phyloP scores from a whole-genome alignment of 768 basidiomycete species.

The Coprinopsis sp. region DNA sequence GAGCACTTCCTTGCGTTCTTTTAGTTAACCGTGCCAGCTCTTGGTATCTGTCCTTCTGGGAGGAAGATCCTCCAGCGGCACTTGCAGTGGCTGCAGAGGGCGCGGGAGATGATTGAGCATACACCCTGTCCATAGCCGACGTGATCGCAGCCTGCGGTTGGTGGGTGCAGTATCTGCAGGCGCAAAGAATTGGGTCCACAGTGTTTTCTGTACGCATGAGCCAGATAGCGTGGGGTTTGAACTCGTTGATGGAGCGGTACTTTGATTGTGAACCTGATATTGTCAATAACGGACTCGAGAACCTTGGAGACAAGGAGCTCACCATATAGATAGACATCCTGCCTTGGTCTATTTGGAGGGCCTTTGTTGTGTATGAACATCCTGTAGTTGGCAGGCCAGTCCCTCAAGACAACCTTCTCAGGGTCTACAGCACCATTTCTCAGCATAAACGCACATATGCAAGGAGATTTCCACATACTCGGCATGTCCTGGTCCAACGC shows the following conservation, averaged over 20 bases:
- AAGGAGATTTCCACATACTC: conserved; percentile 25
- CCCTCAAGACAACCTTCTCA: conserved; percentile 55
- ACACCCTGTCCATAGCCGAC: conserved; percentile 42
- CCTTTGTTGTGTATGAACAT: conserved; percentile 79
- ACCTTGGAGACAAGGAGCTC: conserved; percentile 4
- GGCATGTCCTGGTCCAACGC: conserved; percentile 42
- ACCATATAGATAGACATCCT: conserved; percentile 81
- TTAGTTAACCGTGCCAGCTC: neutral
- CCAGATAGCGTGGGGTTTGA: conserved; percentile 82
- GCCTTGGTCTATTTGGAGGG: conserved; percentile 38
- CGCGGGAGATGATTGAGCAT: conserved; percentile 7
- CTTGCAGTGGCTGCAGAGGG: neutral
- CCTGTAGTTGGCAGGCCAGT: conserved; percentile 64
- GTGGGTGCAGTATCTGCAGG: conserved; percentile 76
- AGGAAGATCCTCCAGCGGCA: conserved; percentile 10
- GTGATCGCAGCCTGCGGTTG: conserved; percentile 68
- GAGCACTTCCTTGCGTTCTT: neutral
- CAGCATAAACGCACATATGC: neutral
- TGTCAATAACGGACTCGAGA: conserved; percentile 4
- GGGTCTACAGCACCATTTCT: conserved; percentile 26
- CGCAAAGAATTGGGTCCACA: conserved; percentile 46
- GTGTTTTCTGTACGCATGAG: conserved; percentile 54
- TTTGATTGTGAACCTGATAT: conserved; percentile 41
- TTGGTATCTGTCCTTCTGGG: conserved; percentile 8
- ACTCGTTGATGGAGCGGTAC: conserved; percentile 75